These are phyloP conservation scores for Eimeria acervulina DNA, from an alignment of 169 alveolate genomes.

Conservation along the genomic window DNA sequence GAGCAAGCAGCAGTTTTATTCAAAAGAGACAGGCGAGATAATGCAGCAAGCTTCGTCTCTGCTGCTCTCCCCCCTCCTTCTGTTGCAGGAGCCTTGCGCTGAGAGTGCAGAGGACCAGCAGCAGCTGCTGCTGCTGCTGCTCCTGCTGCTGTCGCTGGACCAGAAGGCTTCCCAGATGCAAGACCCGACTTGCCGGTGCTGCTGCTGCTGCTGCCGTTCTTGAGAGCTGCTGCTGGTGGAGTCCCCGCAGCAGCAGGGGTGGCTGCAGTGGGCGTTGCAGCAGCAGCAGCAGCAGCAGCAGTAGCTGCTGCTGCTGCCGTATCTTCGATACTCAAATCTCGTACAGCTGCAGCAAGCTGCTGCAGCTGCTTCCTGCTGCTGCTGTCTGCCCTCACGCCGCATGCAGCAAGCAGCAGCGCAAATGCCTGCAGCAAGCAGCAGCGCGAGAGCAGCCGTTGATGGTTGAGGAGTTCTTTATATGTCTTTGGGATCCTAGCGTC, in stretches of 20 bases:
- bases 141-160: not conserved
- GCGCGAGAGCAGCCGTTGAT: slow-evolving; percentile 31
- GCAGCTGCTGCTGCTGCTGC: slow-evolving; percentile 27
- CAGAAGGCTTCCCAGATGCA: not conserved
- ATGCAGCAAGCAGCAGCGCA: slow-evolving; percentile 32
- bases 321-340: not conserved
- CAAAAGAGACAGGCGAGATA: not conserved
- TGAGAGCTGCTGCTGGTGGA: too few relatives aligned
- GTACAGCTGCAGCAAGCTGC: not conserved
- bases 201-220: not conserved
- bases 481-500: not conserved
- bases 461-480: not conserved
- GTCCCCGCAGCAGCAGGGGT: not conserved
- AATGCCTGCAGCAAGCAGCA: slow-evolving; percentile 38
- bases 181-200: not conserved
- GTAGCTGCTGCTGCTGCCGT: slow-evolving; percentile 15
- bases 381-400: not conserved
- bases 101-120: not conserved
- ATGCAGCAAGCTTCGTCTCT: not conserved
- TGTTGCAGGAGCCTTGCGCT: slow-evolving; percentile 18
- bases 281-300: not conserved
- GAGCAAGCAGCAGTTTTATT: not conserved
- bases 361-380: slow-evolving; percentile 31
- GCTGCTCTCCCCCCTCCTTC: not conserved
- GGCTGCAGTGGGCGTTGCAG: not conserved